A percentile compares a stretch with the other conserved stretches of the same genome.
Evolutionary conservation across 2,329 filamentous ascomycete genomes (phyloP).

Genomic region (Botrytis elliptica): DNA sequence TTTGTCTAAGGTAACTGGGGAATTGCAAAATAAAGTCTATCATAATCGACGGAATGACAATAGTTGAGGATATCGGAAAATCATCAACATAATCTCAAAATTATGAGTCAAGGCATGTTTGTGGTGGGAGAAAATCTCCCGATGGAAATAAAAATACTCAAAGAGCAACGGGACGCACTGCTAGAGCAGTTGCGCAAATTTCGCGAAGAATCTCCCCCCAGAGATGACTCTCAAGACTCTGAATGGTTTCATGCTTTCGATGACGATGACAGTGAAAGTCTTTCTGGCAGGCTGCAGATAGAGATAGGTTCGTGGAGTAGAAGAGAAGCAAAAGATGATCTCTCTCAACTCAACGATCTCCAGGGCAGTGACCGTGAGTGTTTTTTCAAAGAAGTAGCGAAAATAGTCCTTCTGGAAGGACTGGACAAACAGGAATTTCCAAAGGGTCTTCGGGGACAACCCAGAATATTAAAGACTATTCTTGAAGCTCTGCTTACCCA

Average conservation of each 20-base stretch:
- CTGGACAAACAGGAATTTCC: background rate
- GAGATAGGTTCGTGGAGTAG: background rate
- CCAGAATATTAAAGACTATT: fast-evolving
- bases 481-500: background rate
- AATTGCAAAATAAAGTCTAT: too few species aligned
- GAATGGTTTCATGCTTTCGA: too few species aligned
- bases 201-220: too few species aligned
- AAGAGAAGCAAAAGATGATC: background rate
- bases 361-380: background rate
- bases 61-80: background rate
- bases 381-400: background rate
- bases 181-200: too few species aligned
- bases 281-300: too few species aligned
- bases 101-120: too few species aligned
- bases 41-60: background rate
- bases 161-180: too few species aligned
- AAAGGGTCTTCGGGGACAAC: fast-evolving
- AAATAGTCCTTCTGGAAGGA: background rate
- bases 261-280: too few species aligned
- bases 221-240: too few species aligned
- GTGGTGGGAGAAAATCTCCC: too few species aligned
- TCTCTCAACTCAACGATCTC: background rate
- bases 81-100: background rate
- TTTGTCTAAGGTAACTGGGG: background rate
- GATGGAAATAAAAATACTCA: too few species aligned